Conservation (phyloP, 441 rosid species). For the Corymbia citriodora region DNA sequence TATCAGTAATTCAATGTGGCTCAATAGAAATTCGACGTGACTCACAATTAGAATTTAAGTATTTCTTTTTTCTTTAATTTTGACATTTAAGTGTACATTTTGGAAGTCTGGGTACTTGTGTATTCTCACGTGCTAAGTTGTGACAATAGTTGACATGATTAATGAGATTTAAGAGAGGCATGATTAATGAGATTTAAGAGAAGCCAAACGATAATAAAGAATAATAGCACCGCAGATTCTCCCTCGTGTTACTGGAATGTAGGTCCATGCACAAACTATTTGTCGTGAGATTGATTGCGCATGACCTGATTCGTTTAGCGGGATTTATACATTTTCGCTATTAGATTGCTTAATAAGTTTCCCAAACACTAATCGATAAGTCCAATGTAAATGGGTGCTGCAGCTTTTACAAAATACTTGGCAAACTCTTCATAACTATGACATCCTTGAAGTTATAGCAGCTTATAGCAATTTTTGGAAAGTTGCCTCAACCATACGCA, state of each 20-base stretch:
- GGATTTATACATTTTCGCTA: background rate
- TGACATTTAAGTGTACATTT: too few relatives aligned
- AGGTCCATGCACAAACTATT: background rate
- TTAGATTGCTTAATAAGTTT: background rate
- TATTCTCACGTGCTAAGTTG: background rate
- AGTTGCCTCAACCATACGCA: background rate
- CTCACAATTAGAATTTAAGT: too few relatives aligned
- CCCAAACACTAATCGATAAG: background rate
- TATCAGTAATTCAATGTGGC: too few relatives aligned
- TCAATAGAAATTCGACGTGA: too few relatives aligned
- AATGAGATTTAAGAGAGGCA: background rate
- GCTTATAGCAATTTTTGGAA: background rate
- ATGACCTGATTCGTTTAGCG: background rate
- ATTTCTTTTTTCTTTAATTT: too few relatives aligned
- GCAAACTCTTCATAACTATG: background rate
- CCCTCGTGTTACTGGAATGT: accelerated
- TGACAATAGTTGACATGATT: background rate
- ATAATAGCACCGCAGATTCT: background rate
- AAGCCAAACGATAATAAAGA: background rate
- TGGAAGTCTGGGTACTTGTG: too few relatives aligned
- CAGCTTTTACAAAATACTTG: background rate
- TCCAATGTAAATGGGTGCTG: background rate
- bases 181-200: background rate
- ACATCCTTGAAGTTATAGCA: background rate
- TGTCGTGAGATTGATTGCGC: background rate